Evolutionary conservation across 2,329 filamentous ascomycete genomes (phyloP).

Genomic region (Coleophoma eucalyptorum): DNA sequence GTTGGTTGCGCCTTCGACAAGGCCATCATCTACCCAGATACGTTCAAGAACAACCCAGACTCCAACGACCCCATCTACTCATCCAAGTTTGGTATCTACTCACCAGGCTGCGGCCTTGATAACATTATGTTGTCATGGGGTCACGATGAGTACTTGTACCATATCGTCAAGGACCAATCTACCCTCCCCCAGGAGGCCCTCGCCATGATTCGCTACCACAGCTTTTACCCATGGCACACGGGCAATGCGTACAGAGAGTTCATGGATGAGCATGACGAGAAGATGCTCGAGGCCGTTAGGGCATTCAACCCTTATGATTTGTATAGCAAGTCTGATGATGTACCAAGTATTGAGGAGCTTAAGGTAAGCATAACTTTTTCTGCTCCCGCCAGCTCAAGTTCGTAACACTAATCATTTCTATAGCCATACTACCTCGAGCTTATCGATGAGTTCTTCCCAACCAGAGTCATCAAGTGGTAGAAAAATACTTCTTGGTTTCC

Average conservation of each 20-base stretch:
- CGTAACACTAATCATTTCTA: conserved; percentile 4
- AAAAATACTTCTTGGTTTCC: background rate
- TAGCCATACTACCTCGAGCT: conserved; percentile 70
- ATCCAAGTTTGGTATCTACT: conserved; percentile 77
- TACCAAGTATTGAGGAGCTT: conserved; percentile 71
- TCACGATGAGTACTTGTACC: conserved; percentile 84
- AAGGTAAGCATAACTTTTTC: conserved; percentile 48
- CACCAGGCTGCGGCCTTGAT: conserved; percentile 73
- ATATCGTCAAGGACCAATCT: conserved; percentile 79
- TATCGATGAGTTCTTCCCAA: conserved; percentile 71
- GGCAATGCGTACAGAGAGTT: conserved; percentile 76
- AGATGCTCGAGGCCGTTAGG: conserved; percentile 75
- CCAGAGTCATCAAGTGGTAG: conserved; percentile 67
- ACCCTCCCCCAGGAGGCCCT: conserved; percentile 76
- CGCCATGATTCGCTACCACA: conserved; percentile 90
- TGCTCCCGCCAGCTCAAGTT: background rate
- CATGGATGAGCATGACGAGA: conserved; percentile 78
- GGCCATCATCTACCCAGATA: conserved; percentile 76
- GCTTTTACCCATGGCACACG: conserved; percentile 88
- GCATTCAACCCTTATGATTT: conserved; percentile 91
- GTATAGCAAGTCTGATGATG: conserved; percentile 85
- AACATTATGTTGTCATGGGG: conserved; percentile 91
- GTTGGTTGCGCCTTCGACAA: conserved; percentile 73
- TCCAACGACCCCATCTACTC: conserved; percentile 65
- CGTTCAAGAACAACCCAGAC: conserved; percentile 77